These are phyloP conservation scores for Phytophthora europaea DNA, from an alignment of 352 stramenopile genomes.

Conservation along the genomic window DNA sequence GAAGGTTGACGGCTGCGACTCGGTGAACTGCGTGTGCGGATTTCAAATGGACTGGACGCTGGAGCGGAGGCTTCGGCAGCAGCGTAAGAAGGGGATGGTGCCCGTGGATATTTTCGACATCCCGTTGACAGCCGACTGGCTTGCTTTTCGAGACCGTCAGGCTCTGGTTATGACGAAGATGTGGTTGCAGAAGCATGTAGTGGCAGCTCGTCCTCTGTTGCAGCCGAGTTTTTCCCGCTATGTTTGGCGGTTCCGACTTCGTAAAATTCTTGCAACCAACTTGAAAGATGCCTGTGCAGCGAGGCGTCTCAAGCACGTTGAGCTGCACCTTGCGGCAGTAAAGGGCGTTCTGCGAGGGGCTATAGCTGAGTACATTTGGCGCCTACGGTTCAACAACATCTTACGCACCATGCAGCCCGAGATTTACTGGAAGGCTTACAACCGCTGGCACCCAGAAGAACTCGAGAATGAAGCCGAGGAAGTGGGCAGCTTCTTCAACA, in stretches of 20 bases:
- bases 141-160: not conserved
- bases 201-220: constrained; percentile 1
- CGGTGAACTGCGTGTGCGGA: constrained; percentile 59
- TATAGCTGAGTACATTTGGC: constrained; percentile 21
- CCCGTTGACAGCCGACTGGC: constrained; percentile 18
- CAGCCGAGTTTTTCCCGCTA: constrained; percentile 4
- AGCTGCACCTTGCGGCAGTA: not conserved
- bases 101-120: constrained; percentile 47
- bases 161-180: constrained; percentile 11
- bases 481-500: constrained; percentile 17
- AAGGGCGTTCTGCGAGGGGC: constrained; percentile 14
- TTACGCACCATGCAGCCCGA: constrained; percentile 5
- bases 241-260: constrained; percentile 26
- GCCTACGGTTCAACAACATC: constrained; percentile 14
- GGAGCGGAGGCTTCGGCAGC: constrained; percentile 26
- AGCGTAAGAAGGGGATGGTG: constrained; percentile 29
- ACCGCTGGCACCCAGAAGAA: constrained; percentile 27
- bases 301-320: not conserved
- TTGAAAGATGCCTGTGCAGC: not conserved
- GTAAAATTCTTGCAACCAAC: constrained; percentile 12
- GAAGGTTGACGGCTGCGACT: constrained; percentile 64
- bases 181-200: constrained; percentile 10
- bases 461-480: constrained; percentile 20
- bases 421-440: constrained; percentile 38
- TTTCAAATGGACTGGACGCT: constrained; percentile 49